Percentiles rank a stretch among this genome's conserved stretches.
Evolutionary conservation across 768 basidiomycete genomes (phyloP).

Genomic region (Suillus lakei): DNA sequence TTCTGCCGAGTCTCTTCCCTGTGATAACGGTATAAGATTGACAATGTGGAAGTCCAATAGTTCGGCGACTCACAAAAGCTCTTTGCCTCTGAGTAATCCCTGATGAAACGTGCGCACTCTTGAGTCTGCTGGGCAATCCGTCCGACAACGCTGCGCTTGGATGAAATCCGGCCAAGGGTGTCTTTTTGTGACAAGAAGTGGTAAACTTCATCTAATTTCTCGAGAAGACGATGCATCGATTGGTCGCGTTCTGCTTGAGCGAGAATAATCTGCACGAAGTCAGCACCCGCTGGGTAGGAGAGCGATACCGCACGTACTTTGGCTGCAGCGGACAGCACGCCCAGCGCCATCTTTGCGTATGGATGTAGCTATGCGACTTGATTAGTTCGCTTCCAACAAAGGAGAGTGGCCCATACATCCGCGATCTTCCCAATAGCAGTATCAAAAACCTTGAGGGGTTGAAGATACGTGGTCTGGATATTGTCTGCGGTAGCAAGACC

Average conservation of each 20-base stretch:
- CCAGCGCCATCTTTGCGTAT: conserved; percentile 11
- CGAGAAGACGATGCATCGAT: background rate
- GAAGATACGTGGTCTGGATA: conserved; percentile 3
- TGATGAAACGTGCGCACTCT: conserved; percentile 34
- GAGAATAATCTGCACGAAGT: conserved; percentile 2
- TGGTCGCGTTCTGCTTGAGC: conserved; percentile 10
- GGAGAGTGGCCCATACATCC: background rate
- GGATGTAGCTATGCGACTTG: conserved; percentile 8
- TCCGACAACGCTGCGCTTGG: background rate
- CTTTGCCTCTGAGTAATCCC: conserved; percentile 27
- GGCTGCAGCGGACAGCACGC: conserved; percentile 1
- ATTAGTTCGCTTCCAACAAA: background rate
- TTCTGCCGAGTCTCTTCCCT: conserved; percentile 7
- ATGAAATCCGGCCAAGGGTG: background rate
- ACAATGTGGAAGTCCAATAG: background rate
- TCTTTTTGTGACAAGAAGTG: conserved; percentile 3
- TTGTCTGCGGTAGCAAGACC: background rate
- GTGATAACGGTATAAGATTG: background rate
- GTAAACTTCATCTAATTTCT: conserved; percentile 2
- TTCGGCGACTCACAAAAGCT: conserved; percentile 18
- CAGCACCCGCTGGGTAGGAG: background rate
- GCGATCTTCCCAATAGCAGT: background rate
- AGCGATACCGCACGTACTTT: background rate
- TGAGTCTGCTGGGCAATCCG: conserved; percentile 22
- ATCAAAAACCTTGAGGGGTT: conserved; percentile 8